Evolutionary conservation across 176 grass and related monocot species (phyloP).

Genomic region (Saccharum officinarum): DNA sequence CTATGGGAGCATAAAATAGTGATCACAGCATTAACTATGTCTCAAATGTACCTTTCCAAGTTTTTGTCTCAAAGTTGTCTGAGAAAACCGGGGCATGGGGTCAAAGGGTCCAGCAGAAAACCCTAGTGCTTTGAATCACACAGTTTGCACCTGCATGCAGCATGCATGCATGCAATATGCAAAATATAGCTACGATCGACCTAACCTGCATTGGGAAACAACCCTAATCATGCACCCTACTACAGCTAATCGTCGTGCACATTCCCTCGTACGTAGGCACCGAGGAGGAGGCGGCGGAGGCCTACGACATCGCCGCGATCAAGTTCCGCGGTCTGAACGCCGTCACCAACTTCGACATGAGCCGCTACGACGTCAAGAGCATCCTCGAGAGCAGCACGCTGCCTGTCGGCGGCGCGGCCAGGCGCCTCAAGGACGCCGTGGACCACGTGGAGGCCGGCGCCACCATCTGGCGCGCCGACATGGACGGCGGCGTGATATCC

Average conservation of each 20-base stretch:
- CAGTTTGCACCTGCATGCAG: conserved; percentile 29
- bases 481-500: conserved; percentile 42
- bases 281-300: conserved; percentile 81
- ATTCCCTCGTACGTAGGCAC: conserved; percentile 47
- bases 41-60: conserved; percentile 59
- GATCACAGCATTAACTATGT: conserved; percentile 46
- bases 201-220: conserved; percentile 32
- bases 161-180: conserved; percentile 50
- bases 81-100: conserved; percentile 41
- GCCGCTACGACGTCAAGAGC: conserved; percentile 71
- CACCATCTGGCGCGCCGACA: conserved; percentile 49
- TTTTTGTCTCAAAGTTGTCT: conserved; percentile 66
- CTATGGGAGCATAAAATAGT: conserved; percentile 51
- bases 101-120: conserved; percentile 44
- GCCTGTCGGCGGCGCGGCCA: conserved; percentile 42
- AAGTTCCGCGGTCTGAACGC: conserved; percentile 73
- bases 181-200: background rate
- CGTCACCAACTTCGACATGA: conserved; percentile 84
- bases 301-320: conserved; percentile 80
- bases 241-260: conserved; percentile 14
- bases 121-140: conserved; percentile 30
- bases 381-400: conserved; percentile 62
- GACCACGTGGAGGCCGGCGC: conserved; percentile 41
- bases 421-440: conserved; percentile 49
- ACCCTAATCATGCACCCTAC: conserved; percentile 30